Base-by-base conservation (phyloP, 2,329 filamentous ascomycete species). In the Calycina marina region DNA sequence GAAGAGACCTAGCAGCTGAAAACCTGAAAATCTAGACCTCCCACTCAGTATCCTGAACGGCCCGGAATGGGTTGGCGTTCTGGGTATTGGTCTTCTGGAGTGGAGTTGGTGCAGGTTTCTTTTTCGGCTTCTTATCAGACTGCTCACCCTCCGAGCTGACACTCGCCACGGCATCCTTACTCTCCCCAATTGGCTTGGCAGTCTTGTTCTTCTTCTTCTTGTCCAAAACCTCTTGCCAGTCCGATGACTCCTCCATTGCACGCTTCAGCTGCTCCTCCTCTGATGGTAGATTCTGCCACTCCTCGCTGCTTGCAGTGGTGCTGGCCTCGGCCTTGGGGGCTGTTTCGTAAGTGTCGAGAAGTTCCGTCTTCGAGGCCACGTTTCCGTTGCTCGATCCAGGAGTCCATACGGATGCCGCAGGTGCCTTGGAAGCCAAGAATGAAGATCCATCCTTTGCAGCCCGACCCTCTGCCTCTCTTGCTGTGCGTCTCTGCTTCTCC, bases 401-500 rank as follows among this genome's bases (percentile, higher is more conserved):
- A 34, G 55, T 57, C 61, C 62, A 65, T 27, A 55, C 56, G 18
- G 60, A 62, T 33, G 59, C 56, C 15, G 54, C 55, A 31, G 59
- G 61, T 35, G 54, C 46, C 32, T 57, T 50, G 31, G 54, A 51
- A 5, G 65, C 61, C 52, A 62, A 59, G 51, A 69, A 76, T 36
- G 62, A 55, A 11, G 69, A 73, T 26, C 86, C 85, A 46, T 90
- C 86, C 64, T 83, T 84, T 34, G 83, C 80, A 27, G 82, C 65
- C 44, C 81, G 73, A 39, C 85, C 85, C 55, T 92, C 84, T 30
- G 82, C 72, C 52, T 85, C 71, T 43, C 88, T 75, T 35, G 85
- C 85, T 38, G 69, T 67, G 40, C 85, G 79, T 42, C 84, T 73
- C 62, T 93, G 86, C 54, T 79, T 77, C 62, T 94, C 85, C 48